Evolutionary conservation across 768 basidiomycete species (phyloP), one percentile per base, ranked within the genome.

Genomic region (Suillus ampliporus): DNA sequence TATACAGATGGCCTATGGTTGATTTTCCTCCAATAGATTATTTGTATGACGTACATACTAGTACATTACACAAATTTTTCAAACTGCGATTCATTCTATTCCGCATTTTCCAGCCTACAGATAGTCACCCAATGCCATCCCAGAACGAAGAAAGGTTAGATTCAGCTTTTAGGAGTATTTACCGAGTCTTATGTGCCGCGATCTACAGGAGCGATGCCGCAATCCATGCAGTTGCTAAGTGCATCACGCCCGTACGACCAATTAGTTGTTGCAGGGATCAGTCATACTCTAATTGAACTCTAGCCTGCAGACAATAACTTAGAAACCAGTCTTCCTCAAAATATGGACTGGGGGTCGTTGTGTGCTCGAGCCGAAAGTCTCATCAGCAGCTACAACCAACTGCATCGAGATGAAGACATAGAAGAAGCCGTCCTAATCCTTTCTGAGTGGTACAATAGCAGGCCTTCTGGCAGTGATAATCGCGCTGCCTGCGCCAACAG

Each of bases 371-470:
- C 64, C 14, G 19, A 19, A 28, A 47, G 43, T 3, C 68, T 72
- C 17, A 40, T 72, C 43, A 43, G 51, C 28, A 71, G 68, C 38
- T 79, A 73, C 51, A 19, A 62, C 23, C 65, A 47, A 19, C 64
- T 58, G 2, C 60, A 71, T 43, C 63, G 72, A 28, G 54, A 57
- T 14, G 48, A 58, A 5, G 77, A 79, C 50, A 63, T 79, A 23
- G 62, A 71, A 21, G 68, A 73, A 41, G 69, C 69, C 17, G 63
- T 79, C 50, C 21, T 50, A 9, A 41, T 58, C n/a, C 60, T 53
- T 23, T 59, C 64, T 59, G 62, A 64, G 35, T 58, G 68, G 38
- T 66, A 74, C 9, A 52, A 64, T 21, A 44, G 71, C 23, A 66
- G 66, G 15, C 65, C 70, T 23, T 58, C 69, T 34, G 69, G 61